Evolutionary conservation across 2,329 filamentous ascomycete genomes (phyloP).

Genomic region (Blastomyces percursus): DNA sequence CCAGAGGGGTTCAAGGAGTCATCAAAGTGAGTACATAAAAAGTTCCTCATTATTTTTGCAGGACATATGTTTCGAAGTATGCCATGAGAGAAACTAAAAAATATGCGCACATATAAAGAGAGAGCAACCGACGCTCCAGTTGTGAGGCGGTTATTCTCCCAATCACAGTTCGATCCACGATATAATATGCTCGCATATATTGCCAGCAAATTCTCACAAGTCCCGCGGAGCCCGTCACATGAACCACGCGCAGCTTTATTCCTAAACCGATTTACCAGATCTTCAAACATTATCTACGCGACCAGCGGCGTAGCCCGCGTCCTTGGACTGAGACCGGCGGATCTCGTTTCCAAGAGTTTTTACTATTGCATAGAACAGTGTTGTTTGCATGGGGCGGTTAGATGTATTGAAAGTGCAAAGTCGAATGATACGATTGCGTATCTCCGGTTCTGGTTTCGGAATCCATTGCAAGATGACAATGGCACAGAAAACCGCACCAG

Average conservation of each 20-base stretch:
- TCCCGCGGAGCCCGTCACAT: constrained; percentile 48
- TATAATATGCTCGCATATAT: constrained; percentile 85
- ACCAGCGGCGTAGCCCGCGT: constrained; percentile 67
- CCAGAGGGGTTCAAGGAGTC: constrained; percentile 54
- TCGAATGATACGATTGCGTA: constrained; percentile 87
- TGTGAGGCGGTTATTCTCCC: constrained; percentile 68
- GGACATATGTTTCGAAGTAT: background rate
- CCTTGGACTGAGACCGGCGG: constrained; percentile 57
- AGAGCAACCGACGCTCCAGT: constrained; percentile 66
- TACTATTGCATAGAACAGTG: constrained; percentile 76
- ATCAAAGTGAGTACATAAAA: constrained; percentile 54
- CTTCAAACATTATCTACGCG: constrained; percentile 74
- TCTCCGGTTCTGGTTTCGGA: constrained; percentile 71
- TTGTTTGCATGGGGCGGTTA: constrained; percentile 64
- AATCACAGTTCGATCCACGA: constrained; percentile 68
- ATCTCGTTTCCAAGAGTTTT: constrained; percentile 67
- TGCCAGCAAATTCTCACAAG: constrained; percentile 59
- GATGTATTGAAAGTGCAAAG: constrained; percentile 73
- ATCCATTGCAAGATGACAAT: constrained; percentile 50
- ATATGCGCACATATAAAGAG: constrained; percentile 41
- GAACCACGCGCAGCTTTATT: constrained; percentile 78
- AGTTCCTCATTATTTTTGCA: background rate
- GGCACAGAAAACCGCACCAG: constrained; percentile 16
- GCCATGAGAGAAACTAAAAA: background rate
- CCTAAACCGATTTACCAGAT: constrained; percentile 74